These are phyloP conservation scores for Fusarium secorum DNA, from an alignment of 2,329 filamentous ascomycete species.

Conservation along the genomic window DNA sequence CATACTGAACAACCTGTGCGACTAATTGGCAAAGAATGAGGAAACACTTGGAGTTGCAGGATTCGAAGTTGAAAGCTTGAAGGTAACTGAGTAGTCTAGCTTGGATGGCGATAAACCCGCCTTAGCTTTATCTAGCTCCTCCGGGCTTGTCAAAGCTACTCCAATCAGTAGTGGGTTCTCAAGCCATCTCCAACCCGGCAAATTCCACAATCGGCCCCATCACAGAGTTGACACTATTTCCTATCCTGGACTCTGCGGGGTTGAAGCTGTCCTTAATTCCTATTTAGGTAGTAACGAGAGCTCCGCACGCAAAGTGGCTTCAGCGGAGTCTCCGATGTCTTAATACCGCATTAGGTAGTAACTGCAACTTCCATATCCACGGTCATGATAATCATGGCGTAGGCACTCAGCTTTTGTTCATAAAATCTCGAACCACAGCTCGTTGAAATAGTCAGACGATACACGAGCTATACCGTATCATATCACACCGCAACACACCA, in stretches of 20 bases:
- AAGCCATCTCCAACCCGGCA: background rate
- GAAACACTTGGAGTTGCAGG: background rate
- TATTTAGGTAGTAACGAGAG: background rate
- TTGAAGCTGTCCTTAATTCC: background rate
- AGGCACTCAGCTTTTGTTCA: background rate
- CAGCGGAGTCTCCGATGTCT: background rate
- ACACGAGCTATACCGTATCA: rapidly evolving
- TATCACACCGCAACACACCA: background rate
- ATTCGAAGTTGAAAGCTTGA: background rate
- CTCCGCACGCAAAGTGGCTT: background rate
- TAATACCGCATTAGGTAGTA: background rate
- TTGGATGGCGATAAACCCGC: background rate
- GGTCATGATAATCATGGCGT: background rate
- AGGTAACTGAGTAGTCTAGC: background rate
- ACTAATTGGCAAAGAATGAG: background rate
- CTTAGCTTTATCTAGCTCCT: background rate
- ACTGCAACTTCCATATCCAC: background rate
- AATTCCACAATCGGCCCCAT: background rate
- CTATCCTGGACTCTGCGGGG: background rate
- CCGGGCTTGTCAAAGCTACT: background rate
- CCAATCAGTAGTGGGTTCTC: background rate
- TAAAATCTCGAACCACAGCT: background rate
- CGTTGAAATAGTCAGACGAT: background rate
- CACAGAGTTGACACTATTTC: background rate
- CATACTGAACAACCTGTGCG: rapidly evolving